phyloP scores from a whole-genome alignment of 2,329 filamentous ascomycete species.

The Fusarium tanahbumbuense region DNA sequence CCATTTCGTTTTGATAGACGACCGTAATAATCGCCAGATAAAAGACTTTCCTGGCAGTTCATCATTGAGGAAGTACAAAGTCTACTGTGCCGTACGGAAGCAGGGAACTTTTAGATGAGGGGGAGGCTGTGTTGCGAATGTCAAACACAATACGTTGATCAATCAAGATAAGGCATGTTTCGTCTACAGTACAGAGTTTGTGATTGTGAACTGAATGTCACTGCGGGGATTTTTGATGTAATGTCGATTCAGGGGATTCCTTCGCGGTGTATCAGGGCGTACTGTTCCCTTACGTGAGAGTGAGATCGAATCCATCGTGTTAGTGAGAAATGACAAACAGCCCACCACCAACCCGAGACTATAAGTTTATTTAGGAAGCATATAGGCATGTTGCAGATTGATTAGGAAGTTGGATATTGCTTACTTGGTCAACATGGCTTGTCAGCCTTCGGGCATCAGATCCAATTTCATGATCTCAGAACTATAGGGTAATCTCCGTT shows the following conservation, averaged over 20 bases:
- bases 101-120: constrained; percentile 15
- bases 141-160: neutral
- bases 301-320: neutral
- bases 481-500: neutral
- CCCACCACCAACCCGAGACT: neutral
- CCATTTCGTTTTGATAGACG: neutral
- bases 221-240: neutral
- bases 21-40: neutral
- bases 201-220: constrained; percentile 15
- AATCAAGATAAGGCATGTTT: neutral
- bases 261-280: neutral
- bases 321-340: neutral
- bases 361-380: neutral
- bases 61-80: constrained; percentile 12
- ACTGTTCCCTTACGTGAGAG: neutral
- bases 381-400: neutral
- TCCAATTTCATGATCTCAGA: neutral
- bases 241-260: neutral
- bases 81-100: constrained; percentile 24
- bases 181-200: neutral
- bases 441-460: neutral
- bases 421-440: neutral
- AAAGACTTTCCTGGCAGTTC: neutral
- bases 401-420: neutral
- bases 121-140: constrained; percentile 18